Evolutionary conservation across 176 grass and related monocot genomes (phyloP), one percentile per base, ranked within the genome.

Genomic region (Phragmites australis): DNA sequence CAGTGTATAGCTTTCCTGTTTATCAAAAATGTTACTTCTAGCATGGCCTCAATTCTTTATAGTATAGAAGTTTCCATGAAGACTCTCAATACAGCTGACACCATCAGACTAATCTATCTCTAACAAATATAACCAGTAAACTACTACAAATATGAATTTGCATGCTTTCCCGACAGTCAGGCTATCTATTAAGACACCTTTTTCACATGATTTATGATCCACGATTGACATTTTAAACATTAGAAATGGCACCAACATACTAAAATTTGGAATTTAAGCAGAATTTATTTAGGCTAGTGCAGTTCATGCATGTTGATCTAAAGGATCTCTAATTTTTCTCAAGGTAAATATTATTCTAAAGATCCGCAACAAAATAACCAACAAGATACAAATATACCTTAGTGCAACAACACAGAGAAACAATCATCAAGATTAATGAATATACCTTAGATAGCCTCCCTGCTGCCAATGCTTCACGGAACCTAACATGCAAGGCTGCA

Each of bases 381-480:
- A 17, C 21, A 1, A 37, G 58, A 3, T 30, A n/a, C 7, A 16
- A 70, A 57, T 1, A 73, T 41, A 47, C 29, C 19, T n/a, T 5
- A 49, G 25, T 30, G 43, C 25, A 70, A 44, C 21, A 48, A 5
- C 11, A 4, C 37, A 40, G 23, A 40, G 21, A 41, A 55, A 27
- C 55, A 58, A 7, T 32, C 5, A 53, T 54, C 11, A 57, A 25
- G 34, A 43, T 5, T 49, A 14, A 76, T 63, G 47, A 49, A 57
- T 59, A 51, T 86, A 90, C 93, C 88, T 90, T 89, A 75, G 93
- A 97, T 84, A 97, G 85, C 66, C 93, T 97, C 51, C 93, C 93
- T 16, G 93, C 93, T 55, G 89, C 75, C 32, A 97, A 78, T 57
- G 93, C 93, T 80, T 90, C 85, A 79, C 79, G 85, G 51, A 97